Evolutionary conservation across 139 green algal species (phyloP).

Genomic region (Deuterostichococcus epilithicus): DNA sequence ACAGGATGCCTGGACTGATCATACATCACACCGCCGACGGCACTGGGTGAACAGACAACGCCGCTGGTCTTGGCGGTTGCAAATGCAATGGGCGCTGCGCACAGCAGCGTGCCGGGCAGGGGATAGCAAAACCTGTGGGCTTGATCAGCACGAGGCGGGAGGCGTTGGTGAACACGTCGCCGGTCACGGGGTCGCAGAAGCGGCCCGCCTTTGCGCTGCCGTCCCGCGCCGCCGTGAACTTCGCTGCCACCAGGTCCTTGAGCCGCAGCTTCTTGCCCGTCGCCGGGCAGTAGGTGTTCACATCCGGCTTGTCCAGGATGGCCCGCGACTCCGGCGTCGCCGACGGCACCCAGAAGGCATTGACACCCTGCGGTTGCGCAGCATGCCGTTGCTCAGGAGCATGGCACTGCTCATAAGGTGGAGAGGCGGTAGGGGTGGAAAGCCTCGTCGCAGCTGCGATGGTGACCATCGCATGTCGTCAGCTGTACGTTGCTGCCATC

Average conservation of each 20-base stretch:
- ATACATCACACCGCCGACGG: too few relatives aligned
- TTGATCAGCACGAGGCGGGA: slow-evolving; percentile 75
- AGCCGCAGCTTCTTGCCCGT: slow-evolving; percentile 75
- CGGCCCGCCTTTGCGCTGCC: slow-evolving; percentile 32
- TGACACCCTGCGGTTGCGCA: slow-evolving; percentile 28
- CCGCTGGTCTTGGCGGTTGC: too few relatives aligned
- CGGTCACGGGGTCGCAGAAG: slow-evolving; percentile 86
- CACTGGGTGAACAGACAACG: too few relatives aligned
- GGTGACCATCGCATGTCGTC: background rate
- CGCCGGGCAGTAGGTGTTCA: slow-evolving; percentile 71
- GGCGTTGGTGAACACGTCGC: slow-evolving; percentile 81
- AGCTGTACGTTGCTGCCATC: background rate
- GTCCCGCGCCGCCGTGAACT: slow-evolving; percentile 57
- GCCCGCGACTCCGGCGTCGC: slow-evolving; percentile 40
- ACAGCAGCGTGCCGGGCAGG: too few relatives aligned
- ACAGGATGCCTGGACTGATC: too few relatives aligned
- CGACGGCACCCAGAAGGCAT: slow-evolving; percentile 81
- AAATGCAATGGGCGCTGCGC: too few relatives aligned
- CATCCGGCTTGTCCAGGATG: slow-evolving; percentile 65
- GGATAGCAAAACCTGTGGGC: slow-evolving; percentile 72
- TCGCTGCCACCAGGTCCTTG: slow-evolving; percentile 64
- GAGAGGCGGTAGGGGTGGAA: too few relatives aligned
- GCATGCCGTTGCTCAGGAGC: background rate
- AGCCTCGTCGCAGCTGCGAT: background rate
- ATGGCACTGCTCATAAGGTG: too few relatives aligned